phyloP scores from a whole-genome alignment of 2,329 filamentous ascomycete species.

The Stemphylium lycopersici region DNA sequence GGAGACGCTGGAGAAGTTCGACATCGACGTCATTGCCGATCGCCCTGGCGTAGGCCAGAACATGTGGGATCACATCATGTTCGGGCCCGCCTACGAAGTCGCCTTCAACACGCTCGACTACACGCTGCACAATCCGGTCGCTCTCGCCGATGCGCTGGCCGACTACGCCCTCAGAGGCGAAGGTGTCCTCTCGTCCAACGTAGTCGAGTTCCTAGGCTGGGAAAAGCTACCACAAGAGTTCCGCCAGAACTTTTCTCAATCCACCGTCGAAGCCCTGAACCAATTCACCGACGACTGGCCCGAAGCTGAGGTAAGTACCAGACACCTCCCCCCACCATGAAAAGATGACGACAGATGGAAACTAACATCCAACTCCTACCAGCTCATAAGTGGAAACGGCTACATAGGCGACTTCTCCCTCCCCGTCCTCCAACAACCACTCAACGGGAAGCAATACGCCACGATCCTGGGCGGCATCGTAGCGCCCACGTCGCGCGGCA shows the following conservation, averaged over 20 bases:
- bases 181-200: neutral
- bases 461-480: neutral
- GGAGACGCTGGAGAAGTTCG: slow-evolving; percentile 14
- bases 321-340: too few species aligned
- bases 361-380: neutral
- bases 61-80: slow-evolving; percentile 21
- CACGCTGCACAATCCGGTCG: neutral
- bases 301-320: neutral
- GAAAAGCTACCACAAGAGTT: neutral
- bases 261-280: neutral
- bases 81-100: slow-evolving; percentile 13
- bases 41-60: slow-evolving; percentile 33
- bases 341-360: too few species aligned
- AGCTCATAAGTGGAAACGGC: slow-evolving; percentile 1
- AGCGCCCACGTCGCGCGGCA: slow-evolving; percentile 25
- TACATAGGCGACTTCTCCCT: neutral
- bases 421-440: neutral
- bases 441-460: neutral
- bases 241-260: neutral
- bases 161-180: neutral
- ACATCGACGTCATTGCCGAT: slow-evolving; percentile 27
- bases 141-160: neutral
- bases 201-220: slow-evolving; percentile 1
- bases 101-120: neutral
- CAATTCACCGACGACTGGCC: neutral